Conservation (phyloP, 2,329 filamentous ascomycete species). For the Ceratocystis harringtonii region DNA sequence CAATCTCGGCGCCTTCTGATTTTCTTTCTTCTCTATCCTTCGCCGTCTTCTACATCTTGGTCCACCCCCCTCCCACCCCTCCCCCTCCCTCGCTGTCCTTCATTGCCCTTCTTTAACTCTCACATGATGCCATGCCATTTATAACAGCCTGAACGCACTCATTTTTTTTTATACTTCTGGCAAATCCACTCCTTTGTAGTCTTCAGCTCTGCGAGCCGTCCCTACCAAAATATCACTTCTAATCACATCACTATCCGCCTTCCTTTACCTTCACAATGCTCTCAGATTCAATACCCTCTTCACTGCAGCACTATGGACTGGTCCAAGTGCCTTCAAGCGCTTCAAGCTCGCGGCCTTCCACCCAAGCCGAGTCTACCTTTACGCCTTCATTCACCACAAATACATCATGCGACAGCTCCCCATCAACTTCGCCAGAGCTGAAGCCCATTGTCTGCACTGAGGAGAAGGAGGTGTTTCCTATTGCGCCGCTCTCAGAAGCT, state of each 20-base stretch:
- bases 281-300: neutral
- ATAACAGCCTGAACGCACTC: neutral
- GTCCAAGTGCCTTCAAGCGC: neutral
- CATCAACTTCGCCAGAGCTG: neutral
- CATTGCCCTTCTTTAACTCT: neutral
- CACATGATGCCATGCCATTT: conserved; percentile 6
- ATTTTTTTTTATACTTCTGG: neutral
- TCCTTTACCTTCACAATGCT: neutral
- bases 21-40: neutral
- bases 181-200: neutral
- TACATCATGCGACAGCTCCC: neutral
- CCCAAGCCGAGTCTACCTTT: conserved; percentile 8
- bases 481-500: neutral
- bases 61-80: neutral
- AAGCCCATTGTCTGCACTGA: neutral
- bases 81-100: neutral
- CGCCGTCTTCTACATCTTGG: neutral
- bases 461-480: neutral
- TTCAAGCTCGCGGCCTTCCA: conserved; percentile 6
- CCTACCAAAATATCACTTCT: neutral
- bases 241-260: neutral
- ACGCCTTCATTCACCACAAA: neutral
- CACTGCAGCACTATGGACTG: neutral
- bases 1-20: neutral
- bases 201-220: conserved; percentile 4